Base-by-base conservation (phyloP, 140 eudicot species). In the Artemisia princeps region DNA sequence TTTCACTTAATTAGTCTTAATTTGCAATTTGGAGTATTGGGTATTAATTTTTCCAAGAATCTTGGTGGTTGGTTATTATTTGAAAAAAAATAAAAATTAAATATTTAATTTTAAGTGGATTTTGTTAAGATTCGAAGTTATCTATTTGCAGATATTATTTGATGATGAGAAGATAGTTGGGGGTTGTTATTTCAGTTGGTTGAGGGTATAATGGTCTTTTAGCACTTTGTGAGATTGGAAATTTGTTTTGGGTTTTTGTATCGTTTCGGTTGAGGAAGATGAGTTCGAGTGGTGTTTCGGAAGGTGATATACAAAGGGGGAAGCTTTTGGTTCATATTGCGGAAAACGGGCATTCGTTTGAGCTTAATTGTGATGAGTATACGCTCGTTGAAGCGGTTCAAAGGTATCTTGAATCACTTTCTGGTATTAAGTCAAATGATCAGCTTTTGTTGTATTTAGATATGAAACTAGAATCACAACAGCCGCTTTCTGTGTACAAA, bases 301-400 rank as follows among this genome's bases (percentile, higher is more conserved):
- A 55, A 56, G 83, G 72, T 59, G 84, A 82, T 12, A 77, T 82
- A 67, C 95, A 79, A 62, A 83, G 78, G 81, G 95, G 96, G 14
- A 94, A 88, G 74, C 85, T 94, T 69, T 22, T 84, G 67, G 96
- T 94, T 77, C 95, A 82, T 55, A 74, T 88, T 59, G 99, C 99
- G 14, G 96, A 94, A 72, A 94, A 94, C 70, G 99, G 99, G 24
- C 99, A 88, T 68, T 86, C 99, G 2, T 82, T 77, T 24, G 81
- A 86, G 73, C 78, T 94, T 4, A 87, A 84, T 52, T 94, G 95
- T 59, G 95, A 94, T 59, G 96, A 86, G 48, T 80, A 83, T 23
- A 84, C 94, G 28, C 72, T 77, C 15, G 99, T 94, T 26, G 95
- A 88, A 79, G 73, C 86, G 2, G 78, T 94, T 50, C 94, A 86